Evolutionary conservation across 2,329 filamentous ascomycete genomes (phyloP).

Genomic region (Xylariaceae sp.): DNA sequence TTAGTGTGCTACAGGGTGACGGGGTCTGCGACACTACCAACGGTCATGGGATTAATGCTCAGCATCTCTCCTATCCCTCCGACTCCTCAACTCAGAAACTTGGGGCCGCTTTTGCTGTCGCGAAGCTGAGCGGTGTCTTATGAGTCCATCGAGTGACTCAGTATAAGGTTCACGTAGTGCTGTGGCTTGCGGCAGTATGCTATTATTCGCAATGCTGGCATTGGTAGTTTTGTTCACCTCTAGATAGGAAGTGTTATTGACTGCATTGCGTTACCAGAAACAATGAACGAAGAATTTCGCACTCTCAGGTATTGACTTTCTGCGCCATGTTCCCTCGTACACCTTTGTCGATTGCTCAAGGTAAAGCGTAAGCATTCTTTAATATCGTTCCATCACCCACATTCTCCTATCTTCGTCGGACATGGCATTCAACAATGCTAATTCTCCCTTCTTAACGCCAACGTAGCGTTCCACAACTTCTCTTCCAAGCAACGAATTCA

Average conservation of each 20-base stretch:
- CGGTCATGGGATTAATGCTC: background rate
- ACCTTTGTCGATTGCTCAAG: too few relatives aligned
- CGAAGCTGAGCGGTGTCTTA: background rate
- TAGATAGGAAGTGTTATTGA: too few relatives aligned
- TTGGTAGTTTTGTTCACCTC: too few relatives aligned
- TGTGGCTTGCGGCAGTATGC: too few relatives aligned
- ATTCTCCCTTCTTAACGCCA: slow-evolving; percentile 56
- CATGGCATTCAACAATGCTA: slow-evolving; percentile 48
- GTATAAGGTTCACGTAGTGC: too few relatives aligned
- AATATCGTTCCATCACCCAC: slow-evolving; percentile 68
- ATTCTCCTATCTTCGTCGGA: slow-evolving; percentile 40
- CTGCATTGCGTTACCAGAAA: too few relatives aligned
- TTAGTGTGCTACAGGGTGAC: slow-evolving; percentile 2
- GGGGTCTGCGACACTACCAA: slow-evolving; percentile 9
- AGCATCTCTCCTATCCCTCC: slow-evolving; percentile 4
- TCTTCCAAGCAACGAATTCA: slow-evolving; percentile 44
- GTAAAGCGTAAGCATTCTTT: background rate
- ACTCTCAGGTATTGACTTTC: too few relatives aligned
- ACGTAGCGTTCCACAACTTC: slow-evolving; percentile 55
- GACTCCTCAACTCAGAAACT: slow-evolving; percentile 8
- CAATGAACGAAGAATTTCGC: too few relatives aligned
- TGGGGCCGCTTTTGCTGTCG: slow-evolving; percentile 1
- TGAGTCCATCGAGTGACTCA: background rate
- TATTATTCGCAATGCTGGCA: too few relatives aligned
- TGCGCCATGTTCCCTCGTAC: too few relatives aligned